phyloP scores from a whole-genome alignment of 129 eudicot species.

The Logfia minima region DNA sequence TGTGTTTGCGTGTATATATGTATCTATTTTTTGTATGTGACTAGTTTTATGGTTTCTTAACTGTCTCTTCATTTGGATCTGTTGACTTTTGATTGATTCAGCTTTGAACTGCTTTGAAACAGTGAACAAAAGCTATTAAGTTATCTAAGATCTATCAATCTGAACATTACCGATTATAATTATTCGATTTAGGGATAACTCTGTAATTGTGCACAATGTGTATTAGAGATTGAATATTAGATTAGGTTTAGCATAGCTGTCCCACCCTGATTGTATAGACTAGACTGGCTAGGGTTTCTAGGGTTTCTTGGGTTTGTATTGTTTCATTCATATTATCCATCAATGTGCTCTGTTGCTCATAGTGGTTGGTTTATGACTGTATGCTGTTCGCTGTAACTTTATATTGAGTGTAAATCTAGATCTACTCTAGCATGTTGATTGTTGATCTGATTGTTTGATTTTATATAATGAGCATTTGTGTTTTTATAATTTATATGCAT shows the following conservation, averaged over 20 bases:
- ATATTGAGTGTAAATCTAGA: background rate
- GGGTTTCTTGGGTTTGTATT: background rate
- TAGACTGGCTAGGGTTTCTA: background rate
- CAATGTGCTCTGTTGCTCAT: background rate
- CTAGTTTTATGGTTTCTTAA: conserved; percentile 9
- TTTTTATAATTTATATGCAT: conserved; percentile 11
- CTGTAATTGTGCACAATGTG: background rate
- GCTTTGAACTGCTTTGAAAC: conserved; percentile 9
- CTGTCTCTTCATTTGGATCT: conserved; percentile 12
- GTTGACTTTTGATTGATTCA: background rate
- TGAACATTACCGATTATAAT: background rate
- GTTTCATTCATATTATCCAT: background rate
- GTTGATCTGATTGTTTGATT: background rate
- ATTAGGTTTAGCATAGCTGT: background rate
- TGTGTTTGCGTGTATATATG: background rate
- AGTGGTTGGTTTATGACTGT: background rate
- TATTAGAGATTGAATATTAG: background rate
- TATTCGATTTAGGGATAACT: background rate
- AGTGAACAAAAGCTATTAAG: background rate
- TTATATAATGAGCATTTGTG: background rate
- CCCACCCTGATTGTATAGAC: background rate
- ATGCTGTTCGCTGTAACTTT: background rate
- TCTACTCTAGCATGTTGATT: background rate
- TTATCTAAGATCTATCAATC: background rate
- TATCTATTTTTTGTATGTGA: background rate